A percentile compares a stretch with the other conserved stretches of the same genome.
Evolutionary conservation across 2,329 filamentous ascomycete species (phyloP).

Genomic region (Fusarium xylarioides): DNA sequence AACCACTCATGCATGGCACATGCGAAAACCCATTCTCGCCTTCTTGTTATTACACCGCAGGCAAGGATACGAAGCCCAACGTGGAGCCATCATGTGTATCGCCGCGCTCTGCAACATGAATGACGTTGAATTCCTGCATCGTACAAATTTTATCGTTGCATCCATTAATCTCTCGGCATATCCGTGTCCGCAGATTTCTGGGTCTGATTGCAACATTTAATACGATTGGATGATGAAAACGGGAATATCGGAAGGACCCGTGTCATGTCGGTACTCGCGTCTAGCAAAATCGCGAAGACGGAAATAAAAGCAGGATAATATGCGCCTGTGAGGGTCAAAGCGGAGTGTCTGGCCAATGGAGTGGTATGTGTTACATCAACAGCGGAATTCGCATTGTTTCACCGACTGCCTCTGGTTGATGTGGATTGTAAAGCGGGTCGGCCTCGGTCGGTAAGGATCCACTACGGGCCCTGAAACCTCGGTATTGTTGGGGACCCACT

Average conservation of each 20-base stretch:
- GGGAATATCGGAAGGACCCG: neutral
- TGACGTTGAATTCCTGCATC: neutral
- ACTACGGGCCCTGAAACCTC: slow-evolving; percentile 1
- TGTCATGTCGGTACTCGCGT: neutral
- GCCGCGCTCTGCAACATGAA: neutral
- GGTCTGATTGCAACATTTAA: neutral
- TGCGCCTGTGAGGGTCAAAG: neutral
- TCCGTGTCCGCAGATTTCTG: neutral
- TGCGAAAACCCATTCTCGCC: neutral
- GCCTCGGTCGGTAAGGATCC: neutral
- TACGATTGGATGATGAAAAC: neutral
- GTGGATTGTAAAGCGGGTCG: neutral
- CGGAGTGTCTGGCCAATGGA: neutral
- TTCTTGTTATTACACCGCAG: neutral
- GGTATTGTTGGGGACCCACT: neutral
- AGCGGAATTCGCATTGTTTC: neutral
- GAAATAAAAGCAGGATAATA: neutral
- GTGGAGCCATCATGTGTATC: neutral
- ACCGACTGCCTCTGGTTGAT: neutral
- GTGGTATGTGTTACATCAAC: neutral
- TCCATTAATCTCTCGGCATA: neutral
- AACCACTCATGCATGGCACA: neutral
- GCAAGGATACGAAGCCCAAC: neutral
- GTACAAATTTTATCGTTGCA: neutral
- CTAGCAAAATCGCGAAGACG: neutral